phyloP scores from a whole-genome alignment of 208 protist species.

The Acanthamoeba lenticulata region DNA sequence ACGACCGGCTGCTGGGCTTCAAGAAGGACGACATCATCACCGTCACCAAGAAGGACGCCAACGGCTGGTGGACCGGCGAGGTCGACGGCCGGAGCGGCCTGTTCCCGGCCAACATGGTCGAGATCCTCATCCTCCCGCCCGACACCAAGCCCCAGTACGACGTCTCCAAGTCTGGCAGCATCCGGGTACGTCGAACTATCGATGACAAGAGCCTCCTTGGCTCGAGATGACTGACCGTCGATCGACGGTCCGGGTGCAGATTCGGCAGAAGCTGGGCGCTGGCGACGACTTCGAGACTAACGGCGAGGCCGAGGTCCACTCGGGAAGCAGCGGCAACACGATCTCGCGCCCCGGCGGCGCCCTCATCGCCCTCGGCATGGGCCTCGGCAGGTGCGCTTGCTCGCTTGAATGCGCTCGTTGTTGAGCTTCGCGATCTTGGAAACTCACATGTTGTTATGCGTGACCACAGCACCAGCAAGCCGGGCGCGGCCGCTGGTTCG shows the following conservation, averaged over 20 bases:
- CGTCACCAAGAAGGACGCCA: conserved; percentile 60
- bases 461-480: neutral
- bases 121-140: conserved; percentile 34
- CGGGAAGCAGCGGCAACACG: neutral
- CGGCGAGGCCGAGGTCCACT: neutral
- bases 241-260: neutral
- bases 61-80: conserved; percentile 25
- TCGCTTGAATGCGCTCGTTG: neutral
- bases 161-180: conserved; percentile 28
- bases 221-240: neutral
- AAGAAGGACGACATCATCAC: conserved; percentile 64
- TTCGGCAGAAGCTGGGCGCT: neutral
- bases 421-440: neutral
- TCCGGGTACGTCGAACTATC: neutral
- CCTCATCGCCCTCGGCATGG: conserved; percentile 54
- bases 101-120: conserved; percentile 62
- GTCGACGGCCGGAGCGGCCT: neutral
- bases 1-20: conserved; percentile 39
- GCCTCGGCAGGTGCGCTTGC: neutral
- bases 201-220: neutral
- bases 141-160: conserved; percentile 14
- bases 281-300: neutral
- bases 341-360: conserved; percentile 33
- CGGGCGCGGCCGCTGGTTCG: neutral
- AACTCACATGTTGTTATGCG: neutral